Base-by-base conservation (phyloP, 2,329 filamentous ascomycete genomes). In the Purpureocillium takamizusanense region DNA sequence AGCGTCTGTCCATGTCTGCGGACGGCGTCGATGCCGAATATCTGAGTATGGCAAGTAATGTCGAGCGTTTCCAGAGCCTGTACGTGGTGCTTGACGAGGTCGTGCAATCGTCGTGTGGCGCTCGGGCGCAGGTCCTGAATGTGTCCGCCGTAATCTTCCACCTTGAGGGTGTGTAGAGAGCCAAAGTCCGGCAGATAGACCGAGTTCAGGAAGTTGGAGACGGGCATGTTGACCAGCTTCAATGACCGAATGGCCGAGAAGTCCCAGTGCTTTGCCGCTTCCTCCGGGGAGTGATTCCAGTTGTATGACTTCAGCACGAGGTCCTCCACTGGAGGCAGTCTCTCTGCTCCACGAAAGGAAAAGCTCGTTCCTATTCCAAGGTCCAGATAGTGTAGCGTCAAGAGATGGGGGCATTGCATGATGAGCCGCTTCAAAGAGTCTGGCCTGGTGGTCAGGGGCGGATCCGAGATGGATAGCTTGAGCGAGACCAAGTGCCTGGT, bases 231-330 rank as follows among this genome's bases (percentile, higher is more conserved):
- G 18, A 65, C 45, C 27, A 72, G 54, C 23, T 60, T 52, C 7
- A 73, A 55, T 3, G 53, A 58, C 16, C 54, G 50, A 21, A 73
- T 56, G n/a, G 44, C 45, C 4, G 65, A 64, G 42, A 73, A 63
- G 46, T 70, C 59, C 68, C 69, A 73, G 40, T 72, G 66, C 14
- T 42, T 45, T 2, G 40, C 45, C 5, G 68, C 66, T 4, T 61
- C 60, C 3, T 57, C 51, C 0, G 46, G 35, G 1, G 51, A 52
- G 43, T 73, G 70, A 9, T 59, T 52, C 70, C 70, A 72, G 51
- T 72, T 63, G 44, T 74, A 73, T 2, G 65, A 69, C 35, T 59
- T 60, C 29, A 74, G 51, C 2, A 49, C 52, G 4, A 73, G 52
- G 7, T 66, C 58, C 15, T 46, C 48, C 5, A 73, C 48, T 0